Evolutionary conservation across 2,329 filamentous ascomycete species (phyloP), one percentile per base, ranked within the genome.

Genomic region (Xylariaceae sp.): DNA sequence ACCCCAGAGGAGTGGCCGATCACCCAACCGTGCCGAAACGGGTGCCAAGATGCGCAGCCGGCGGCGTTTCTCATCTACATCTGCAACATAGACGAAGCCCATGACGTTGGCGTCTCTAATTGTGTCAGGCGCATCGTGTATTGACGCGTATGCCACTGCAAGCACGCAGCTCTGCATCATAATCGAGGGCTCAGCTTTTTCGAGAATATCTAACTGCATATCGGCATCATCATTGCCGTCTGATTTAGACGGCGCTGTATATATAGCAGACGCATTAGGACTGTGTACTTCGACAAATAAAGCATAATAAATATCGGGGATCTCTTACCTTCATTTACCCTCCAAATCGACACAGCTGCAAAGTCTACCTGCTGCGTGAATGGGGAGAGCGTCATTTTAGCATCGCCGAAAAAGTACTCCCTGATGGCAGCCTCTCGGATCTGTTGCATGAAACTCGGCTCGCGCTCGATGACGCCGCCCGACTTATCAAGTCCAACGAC

Each of bases 391-490:
- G 88, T 86, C 47, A 86, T 79, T 50, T 81, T 83, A 1, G 77
- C 68, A 52, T 87, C 85, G 8, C 93, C 93, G 63, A 96, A 98
- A 71, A 98, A 98, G 67, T 98, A 98, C 57, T 91, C 85, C 55
- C 86, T 85, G 42, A 96, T 90, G 40, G 86, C 79, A 0, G 85
- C 80, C 59, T 94, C 87, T 36, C 86, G 79, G 5, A 80, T 69
- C 14, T 82, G 76, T 58, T 88, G 86, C 74, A 91, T 81, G 64
- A 88, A 94, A 0, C 70, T 63, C 29, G 84, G 79, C 52, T 90
- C 85, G 38, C 88, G 79, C 58, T 88, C 81, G 2, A 88, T 87
- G 29, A 88, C 90, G 20, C 93, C 93, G 27, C 88, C 87, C 0
- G 90, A 94, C 62, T 89, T 90, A 50, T 90, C 82, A 11, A 98